Percentiles rank a stretch among this genome's conserved stretches.
Evolutionary conservation across 1,284 basidiomycete species (phyloP).

Genomic region (Serendipita sp.): DNA sequence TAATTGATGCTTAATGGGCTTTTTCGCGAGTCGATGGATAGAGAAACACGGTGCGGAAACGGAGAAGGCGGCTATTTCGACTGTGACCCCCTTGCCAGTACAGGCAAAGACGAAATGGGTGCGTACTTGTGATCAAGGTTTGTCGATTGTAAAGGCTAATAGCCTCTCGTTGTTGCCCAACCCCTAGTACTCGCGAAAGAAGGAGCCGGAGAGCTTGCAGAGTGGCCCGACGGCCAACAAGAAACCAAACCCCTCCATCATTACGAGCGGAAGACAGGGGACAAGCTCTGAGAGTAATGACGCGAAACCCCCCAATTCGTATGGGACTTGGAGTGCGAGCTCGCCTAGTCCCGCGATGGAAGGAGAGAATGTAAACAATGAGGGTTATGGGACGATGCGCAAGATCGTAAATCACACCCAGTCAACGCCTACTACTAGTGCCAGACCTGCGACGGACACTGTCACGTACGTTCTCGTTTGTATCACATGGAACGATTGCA

Average conservation of each 20-base stretch:
- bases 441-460: conserved; percentile 35
- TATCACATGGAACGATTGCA: conserved; percentile 5
- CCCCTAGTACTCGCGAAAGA: conserved; percentile 2
- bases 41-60: conserved; percentile 7
- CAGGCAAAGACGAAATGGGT: conserved; percentile 2
- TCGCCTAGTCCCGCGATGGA: neutral
- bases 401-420: neutral
- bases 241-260: neutral
- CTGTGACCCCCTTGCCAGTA: neutral
- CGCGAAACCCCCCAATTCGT: neutral
- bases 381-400: neutral
- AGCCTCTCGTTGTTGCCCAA: neutral
- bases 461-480: conserved; percentile 42
- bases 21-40: conserved; percentile 4
- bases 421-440: neutral
- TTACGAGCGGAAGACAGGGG: no score
- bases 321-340: neutral
- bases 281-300: no score
- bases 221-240: neutral
- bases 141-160: neutral
- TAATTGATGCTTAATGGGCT: neutral
- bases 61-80: conserved; percentile 4
- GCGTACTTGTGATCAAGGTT: neutral
- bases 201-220: neutral
- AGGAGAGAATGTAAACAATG: neutral